phyloP scores from a whole-genome alignment of 768 basidiomycete genomes.

The Serendipita sp. region DNA sequence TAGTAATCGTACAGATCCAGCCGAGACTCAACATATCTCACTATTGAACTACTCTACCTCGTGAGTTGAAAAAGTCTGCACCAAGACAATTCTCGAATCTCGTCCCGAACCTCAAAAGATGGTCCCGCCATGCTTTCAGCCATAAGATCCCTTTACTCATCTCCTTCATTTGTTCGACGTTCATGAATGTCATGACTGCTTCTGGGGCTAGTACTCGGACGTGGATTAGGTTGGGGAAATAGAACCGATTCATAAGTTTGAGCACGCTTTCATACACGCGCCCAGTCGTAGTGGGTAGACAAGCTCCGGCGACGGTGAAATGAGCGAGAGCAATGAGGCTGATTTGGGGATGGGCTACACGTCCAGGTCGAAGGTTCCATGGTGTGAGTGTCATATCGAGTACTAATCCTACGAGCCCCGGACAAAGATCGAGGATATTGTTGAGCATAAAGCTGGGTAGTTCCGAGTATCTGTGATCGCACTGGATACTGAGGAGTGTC shows the following conservation, averaged over 20 bases:
- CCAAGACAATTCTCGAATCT: not conserved
- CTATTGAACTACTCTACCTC: not conserved
- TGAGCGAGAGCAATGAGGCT: not conserved
- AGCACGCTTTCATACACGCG: not conserved
- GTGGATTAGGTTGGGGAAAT: not conserved
- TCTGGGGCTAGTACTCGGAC: constrained; percentile 6
- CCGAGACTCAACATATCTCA: no score
- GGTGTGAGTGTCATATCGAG: not conserved
- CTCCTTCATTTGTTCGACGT: not conserved
- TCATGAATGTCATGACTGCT: constrained; percentile 4
- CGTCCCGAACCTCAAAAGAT: not conserved
- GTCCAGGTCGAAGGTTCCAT: constrained; percentile 1
- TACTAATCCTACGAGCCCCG: not conserved
- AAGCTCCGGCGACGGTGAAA: not conserved
- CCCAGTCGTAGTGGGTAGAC: not conserved
- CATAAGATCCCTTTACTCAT: constrained; percentile 4
- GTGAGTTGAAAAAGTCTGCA: not conserved
- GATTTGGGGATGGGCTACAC: not conserved
- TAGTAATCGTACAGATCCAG: no score
- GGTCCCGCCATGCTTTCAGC: not conserved
- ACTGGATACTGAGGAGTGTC: not conserved
- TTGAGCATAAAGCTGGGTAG: not conserved
- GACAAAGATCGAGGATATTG: not conserved
- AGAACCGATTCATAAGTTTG: not conserved
- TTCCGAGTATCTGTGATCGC: not conserved